Evolutionary conservation across 2,329 filamentous ascomycete species (phyloP), one percentile per base, ranked within the genome.

Genomic region (Alternaria consortialis): DNA sequence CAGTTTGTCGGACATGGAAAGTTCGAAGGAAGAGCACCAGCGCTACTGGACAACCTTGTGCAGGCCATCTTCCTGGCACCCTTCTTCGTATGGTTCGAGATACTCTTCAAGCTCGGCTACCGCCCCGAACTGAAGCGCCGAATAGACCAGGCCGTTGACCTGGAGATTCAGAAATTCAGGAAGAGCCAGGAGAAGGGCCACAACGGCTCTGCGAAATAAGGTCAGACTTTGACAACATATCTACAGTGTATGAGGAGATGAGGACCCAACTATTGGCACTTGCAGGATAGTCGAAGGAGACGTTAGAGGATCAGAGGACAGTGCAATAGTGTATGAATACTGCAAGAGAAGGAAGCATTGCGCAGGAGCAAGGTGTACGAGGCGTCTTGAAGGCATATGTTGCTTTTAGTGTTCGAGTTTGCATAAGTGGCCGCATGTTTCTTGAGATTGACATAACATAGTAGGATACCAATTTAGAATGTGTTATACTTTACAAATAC

Each of bases 41-140:
- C 94, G 5, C 82, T 98, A 65, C 82, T 98, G 48, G 94, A 98
- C 80, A 98, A 97, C 74, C 81, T 98, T 42, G 85, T 96, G 48
- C 95, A 98, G 80, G 94, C 95, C 29, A 80, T 98, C 66, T 94
- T 98, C 74, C 85, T 98, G 25, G 95, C 95, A 0, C 95, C 95
- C 8, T 90, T 99, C 74, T 99, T 98, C 72, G 94, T 98, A 60
- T 99, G 95, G 92, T 90, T 99, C 71, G 94, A 98, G 82, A 81
- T 96, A 25, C 85, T 99, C 27, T 99, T 99, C 83, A 88, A 85
- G 73, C 87, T 96, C 52, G 95, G 95, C 50, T 99, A 98, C 80
- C 88, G 95, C 61, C 91, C 90, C 1, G 93, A 97, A 78, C 84
- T 99, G 69, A 93, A 94, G 81, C 85, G 86, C 62, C 88, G 94